Base-by-base conservation (phyloP, 2,329 filamentous ascomycete genomes). In the Xylaria arbuscula region DNA sequence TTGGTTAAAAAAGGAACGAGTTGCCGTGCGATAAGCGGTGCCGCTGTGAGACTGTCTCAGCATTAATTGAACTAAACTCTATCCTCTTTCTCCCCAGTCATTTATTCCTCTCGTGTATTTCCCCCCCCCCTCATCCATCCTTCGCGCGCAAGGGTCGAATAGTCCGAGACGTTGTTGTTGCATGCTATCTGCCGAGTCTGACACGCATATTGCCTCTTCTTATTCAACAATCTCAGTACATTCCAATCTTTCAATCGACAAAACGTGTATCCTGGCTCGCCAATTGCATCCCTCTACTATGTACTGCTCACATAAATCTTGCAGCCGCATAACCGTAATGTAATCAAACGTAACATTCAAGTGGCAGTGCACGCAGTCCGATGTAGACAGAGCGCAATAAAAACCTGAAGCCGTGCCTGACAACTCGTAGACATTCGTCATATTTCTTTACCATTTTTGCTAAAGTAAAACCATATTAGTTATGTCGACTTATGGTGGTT, bases 41-140 rank as follows among this genome's bases (percentile, higher is more conserved):
- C 50, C 48, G 36, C 10, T 38, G 10, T 66, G 40, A 66, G 58
- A 68, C 62, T 34, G 58, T 69, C 45, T 63, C 67, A 60, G 55
- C 59, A 59, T 42, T 69, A 62, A 62, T 45, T 40, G 22, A 58
- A 53, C 67, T n/a, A 40, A 54, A 55, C 13, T 36, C 8, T 34
- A 13, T 40, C 17, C 24, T 32, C 24, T 40, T 15, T 54, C 28
- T 51, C 48, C 42, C 34, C 34, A 34, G 57, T 40, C 57, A 48
- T 63, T n/a, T 24, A 22, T 48, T 63, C 54, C 42, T 56, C 36
- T n/a, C n/a, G n/a, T n/a, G n/a, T n/a, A n/a, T n/a, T n/a, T n/a
- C n/a, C n/a, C n/a, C n/a, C n/a, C 34, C 34, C 58, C n/a, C 7
- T 53, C 42, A 32, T 47, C 19, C 55, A 48, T 19, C 53, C 13